These are phyloP conservation scores for Floccularia luteovirens DNA, from an alignment of 768 basidiomycete genomes.

Conservation along the genomic window DNA sequence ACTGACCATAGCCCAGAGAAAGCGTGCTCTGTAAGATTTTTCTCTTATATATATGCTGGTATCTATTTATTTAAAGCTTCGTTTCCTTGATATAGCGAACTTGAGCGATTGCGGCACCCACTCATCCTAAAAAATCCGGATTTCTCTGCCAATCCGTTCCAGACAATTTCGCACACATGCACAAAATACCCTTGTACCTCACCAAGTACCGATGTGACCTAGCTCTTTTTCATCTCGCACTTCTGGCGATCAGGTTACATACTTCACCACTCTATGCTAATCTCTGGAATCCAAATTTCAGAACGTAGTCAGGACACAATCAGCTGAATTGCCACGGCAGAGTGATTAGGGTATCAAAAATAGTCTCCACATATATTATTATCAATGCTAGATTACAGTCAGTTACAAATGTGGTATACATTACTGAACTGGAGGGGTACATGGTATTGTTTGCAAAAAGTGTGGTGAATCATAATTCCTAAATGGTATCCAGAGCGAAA, in stretches of 20 bases:
- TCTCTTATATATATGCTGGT: conserved; percentile 4
- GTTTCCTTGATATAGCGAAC: conserved; percentile 32
- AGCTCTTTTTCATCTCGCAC: conserved; percentile 7
- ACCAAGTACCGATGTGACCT: no score
- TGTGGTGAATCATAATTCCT: no score
- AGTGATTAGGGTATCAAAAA: no score
- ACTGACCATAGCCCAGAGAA: conserved; percentile 58
- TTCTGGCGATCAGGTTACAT: not conserved
- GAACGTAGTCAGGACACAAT: no score
- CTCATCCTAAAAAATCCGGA: conserved; percentile 59
- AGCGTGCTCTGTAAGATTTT: conserved; percentile 53
- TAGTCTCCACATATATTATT: no score
- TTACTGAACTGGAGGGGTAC: no score
- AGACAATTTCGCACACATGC: conserved; percentile 75
- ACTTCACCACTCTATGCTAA: conserved; percentile 7
- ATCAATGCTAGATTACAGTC: no score
- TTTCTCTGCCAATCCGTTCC: conserved; percentile 64
- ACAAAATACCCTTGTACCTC: conserved; percentile 66
- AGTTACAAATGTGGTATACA: no score
- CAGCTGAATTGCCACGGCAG: no score
- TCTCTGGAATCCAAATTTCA: conserved; percentile 6
- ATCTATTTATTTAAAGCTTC: conserved; percentile 1
- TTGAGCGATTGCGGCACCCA: conserved; percentile 64
- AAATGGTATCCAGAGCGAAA: no score
- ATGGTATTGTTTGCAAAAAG: no score